phyloP scores from a whole-genome alignment of 1,139 yeast genomes.

The Trichomonascaceae sp. region DNA sequence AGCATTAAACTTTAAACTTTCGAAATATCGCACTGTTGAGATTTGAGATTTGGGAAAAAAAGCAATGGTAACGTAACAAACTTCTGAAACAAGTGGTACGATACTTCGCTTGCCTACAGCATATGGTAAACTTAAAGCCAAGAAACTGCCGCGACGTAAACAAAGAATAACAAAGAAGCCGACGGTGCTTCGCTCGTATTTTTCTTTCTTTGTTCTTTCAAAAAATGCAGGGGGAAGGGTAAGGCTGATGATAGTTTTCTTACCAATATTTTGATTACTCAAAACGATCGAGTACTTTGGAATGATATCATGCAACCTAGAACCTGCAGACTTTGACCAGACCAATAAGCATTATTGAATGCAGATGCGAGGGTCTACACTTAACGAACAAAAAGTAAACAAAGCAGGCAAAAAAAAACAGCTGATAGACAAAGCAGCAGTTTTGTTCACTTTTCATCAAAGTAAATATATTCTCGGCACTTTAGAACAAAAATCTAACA shows the following conservation, averaged over 20 bases:
- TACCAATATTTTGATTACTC: not conserved
- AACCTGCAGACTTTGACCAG: not conserved
- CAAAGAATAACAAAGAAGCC: not conserved
- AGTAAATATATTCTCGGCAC: not conserved
- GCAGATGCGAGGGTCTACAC: not conserved
- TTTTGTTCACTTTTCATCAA: not conserved
- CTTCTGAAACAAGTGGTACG: not conserved
- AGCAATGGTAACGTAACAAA: not conserved
- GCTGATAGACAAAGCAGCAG: not conserved
- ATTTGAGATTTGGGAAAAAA: not conserved
- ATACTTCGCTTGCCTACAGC: not conserved
- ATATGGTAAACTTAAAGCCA: not conserved
- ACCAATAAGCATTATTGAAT: not conserved
- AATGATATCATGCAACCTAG: not conserved
- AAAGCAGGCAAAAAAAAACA: not conserved
- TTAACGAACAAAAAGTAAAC: not conserved
- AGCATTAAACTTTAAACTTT: not conserved
- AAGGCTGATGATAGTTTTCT: not conserved
- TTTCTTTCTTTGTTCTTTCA: not conserved
- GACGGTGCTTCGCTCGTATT: not conserved
- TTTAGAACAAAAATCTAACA: not conserved
- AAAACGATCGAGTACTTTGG: not conserved
- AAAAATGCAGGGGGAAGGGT: not conserved
- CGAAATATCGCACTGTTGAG: not conserved
- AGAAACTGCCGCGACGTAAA: not conserved